Evolutionary conservation across 2,329 filamentous ascomycete genomes (phyloP).

Genomic region (Pseudogymnoascus sp.): DNA sequence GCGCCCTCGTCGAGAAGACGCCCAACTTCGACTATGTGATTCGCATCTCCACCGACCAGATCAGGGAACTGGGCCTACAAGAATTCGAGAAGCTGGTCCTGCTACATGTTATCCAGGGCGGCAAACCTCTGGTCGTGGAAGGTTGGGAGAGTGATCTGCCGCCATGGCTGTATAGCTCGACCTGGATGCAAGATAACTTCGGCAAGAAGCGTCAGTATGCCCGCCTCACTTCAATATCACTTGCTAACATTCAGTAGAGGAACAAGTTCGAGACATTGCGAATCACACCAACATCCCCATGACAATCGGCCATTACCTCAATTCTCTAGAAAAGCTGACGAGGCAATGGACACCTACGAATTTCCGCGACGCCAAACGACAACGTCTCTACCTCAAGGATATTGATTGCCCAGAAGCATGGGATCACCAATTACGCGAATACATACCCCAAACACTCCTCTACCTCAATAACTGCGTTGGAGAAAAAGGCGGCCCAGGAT

Average conservation of each 20-base stretch:
- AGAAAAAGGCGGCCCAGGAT: constrained; percentile 44
- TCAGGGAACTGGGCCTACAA: constrained; percentile 65
- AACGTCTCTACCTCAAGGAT: constrained; percentile 91
- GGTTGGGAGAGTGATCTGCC: constrained; percentile 74
- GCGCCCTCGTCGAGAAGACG: constrained; percentile 63
- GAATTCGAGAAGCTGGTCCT: constrained; percentile 79
- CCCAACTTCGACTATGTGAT: constrained; percentile 82
- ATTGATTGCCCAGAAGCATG: constrained; percentile 89
- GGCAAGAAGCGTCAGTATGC: constrained; percentile 62
- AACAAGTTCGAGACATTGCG: constrained; percentile 74
- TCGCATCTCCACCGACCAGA: constrained; percentile 68
- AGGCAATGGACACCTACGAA: constrained; percentile 71
- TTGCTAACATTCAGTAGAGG: constrained; percentile 44
- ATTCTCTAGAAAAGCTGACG: constrained; percentile 74
- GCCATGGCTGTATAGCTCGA: constrained; percentile 64
- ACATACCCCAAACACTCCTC: constrained; percentile 74
- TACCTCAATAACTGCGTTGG: constrained; percentile 79
- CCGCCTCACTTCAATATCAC: background rate
- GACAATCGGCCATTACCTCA: constrained; percentile 82
- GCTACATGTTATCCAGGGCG: constrained; percentile 73
- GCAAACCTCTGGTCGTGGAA: constrained; percentile 84
- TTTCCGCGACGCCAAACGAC: constrained; percentile 68
- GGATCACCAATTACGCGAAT: constrained; percentile 67
- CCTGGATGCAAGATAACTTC: constrained; percentile 72
- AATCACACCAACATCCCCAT: constrained; percentile 68